Percentiles rank a stretch among this genome's conserved stretches.
Evolutionary conservation across 148 eudicot species (phyloP).

Genomic region (Spergularia marina): DNA sequence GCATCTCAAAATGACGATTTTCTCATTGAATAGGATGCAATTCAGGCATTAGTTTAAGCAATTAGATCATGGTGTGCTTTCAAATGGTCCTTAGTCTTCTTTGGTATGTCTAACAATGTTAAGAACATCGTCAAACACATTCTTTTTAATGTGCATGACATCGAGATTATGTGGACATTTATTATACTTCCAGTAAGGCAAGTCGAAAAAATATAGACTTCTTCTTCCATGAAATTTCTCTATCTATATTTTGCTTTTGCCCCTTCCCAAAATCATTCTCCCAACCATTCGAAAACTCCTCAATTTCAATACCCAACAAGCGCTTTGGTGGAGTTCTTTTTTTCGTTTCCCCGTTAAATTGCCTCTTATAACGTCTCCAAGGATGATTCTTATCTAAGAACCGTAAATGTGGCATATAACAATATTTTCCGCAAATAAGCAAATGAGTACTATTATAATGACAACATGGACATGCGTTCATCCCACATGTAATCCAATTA

Average conservation of each 20-base stretch:
- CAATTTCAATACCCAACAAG: not conserved
- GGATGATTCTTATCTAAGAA: not conserved
- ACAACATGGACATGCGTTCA: not conserved
- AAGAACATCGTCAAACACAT: not conserved
- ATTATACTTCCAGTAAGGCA: slow-evolving; percentile 1
- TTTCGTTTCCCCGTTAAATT: not conserved
- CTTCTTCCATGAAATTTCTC: not conserved
- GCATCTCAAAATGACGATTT: not conserved
- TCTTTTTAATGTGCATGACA: not conserved
- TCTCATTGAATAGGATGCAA: not conserved
- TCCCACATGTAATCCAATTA: not conserved
- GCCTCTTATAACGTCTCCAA: not conserved
- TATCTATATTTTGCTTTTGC: not conserved
- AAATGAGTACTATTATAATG: not conserved
- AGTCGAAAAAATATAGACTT: not conserved
- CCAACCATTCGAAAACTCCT: not conserved
- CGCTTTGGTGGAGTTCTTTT: not conserved
- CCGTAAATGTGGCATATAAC: not conserved
- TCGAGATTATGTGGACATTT: not conserved
- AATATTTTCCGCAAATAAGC: not conserved
- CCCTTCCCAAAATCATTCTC: not conserved
- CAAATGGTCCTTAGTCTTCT: not conserved
- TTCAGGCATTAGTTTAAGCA: not conserved
- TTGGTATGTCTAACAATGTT: not conserved
- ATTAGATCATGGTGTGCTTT: not conserved